These are phyloP conservation scores for Reutealis trisperma DNA, from an alignment of 345 rosid species.

Conservation along the genomic window DNA sequence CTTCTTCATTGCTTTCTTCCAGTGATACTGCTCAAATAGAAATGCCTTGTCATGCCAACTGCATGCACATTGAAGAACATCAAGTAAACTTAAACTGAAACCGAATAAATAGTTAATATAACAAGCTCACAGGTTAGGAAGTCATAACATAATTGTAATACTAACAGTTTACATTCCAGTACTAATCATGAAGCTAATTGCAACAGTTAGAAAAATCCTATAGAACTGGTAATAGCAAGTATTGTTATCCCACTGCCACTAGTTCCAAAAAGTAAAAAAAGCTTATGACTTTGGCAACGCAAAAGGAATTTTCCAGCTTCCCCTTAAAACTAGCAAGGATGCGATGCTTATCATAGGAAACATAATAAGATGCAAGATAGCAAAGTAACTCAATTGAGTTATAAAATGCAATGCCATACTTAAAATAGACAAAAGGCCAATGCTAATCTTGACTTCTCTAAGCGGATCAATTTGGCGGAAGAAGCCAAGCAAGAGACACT, in stretches of 20 bases:
- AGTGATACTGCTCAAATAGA: slow-evolving; percentile 80
- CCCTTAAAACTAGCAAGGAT: background rate
- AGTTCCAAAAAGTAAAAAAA: background rate
- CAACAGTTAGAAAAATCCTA: background rate
- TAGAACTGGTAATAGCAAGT: background rate
- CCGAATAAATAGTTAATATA: background rate
- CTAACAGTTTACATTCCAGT: background rate
- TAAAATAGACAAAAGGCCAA: too few relatives aligned
- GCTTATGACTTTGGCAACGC: background rate
- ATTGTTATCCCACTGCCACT: background rate
- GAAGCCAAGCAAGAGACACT: too few relatives aligned
- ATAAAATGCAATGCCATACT: background rate
- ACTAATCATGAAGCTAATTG: background rate
- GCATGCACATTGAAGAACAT: slow-evolving; percentile 42
- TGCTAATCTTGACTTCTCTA: background rate
- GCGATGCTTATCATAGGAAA: background rate
- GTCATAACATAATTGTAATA: background rate
- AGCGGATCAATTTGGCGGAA: background rate
- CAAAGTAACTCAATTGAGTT: background rate
- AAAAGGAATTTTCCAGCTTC: background rate
- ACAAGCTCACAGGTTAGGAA: background rate
- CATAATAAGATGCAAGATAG: background rate
- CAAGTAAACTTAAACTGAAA: slow-evolving; percentile 5
- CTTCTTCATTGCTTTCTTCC: slow-evolving; percentile 79
- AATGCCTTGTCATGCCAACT: slow-evolving; percentile 94